These are phyloP conservation scores for Penicillium sp. DNA, from an alignment of 2,329 filamentous ascomycete species.

Conservation along the genomic window DNA sequence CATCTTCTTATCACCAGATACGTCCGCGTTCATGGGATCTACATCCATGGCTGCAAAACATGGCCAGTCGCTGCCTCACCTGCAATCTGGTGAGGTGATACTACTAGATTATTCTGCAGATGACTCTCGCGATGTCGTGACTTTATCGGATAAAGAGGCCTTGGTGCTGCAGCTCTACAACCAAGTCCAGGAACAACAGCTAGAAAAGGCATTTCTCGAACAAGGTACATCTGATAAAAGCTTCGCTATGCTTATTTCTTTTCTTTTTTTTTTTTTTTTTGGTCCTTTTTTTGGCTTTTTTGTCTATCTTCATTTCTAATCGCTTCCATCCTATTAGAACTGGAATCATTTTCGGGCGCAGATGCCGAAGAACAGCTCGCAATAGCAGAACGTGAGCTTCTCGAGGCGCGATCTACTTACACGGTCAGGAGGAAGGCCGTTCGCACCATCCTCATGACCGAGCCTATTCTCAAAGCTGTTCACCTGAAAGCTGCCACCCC, in stretches of 20 bases:
- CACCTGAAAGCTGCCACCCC: conserved; percentile 66
- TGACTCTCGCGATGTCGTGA: conserved; percentile 49
- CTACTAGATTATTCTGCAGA: conserved; percentile 47
- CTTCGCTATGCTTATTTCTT: conserved; percentile 2
- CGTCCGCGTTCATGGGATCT: conserved; percentile 29
- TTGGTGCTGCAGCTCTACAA: conserved; percentile 69
- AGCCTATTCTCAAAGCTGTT: conserved; percentile 75
- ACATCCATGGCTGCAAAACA: conserved; percentile 39
- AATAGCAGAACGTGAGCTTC: conserved; percentile 62
- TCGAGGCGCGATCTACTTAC: conserved; percentile 70
- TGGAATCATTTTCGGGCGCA: conserved; percentile 47
- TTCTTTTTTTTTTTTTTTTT: not conserved
- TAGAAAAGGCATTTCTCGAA: conserved; percentile 68
- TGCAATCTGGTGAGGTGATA: conserved; percentile 35
- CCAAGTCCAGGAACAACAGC: conserved; percentile 66
- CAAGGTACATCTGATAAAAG: conserved; percentile 33
- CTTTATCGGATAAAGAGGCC: conserved; percentile 66
- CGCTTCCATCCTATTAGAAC: conserved; percentile 24
- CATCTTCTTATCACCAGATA: conserved; percentile 32
- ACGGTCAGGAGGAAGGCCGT: conserved; percentile 68
- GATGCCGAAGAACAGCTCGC: conserved; percentile 54
- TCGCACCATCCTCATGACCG: conserved; percentile 67
- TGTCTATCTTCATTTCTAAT: not conserved
- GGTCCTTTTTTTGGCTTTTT: not conserved
- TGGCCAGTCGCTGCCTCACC: conserved; percentile 31